Evolutionary conservation across 1,284 basidiomycete genomes (phyloP).

Genomic region (Malassezia nana): DNA sequence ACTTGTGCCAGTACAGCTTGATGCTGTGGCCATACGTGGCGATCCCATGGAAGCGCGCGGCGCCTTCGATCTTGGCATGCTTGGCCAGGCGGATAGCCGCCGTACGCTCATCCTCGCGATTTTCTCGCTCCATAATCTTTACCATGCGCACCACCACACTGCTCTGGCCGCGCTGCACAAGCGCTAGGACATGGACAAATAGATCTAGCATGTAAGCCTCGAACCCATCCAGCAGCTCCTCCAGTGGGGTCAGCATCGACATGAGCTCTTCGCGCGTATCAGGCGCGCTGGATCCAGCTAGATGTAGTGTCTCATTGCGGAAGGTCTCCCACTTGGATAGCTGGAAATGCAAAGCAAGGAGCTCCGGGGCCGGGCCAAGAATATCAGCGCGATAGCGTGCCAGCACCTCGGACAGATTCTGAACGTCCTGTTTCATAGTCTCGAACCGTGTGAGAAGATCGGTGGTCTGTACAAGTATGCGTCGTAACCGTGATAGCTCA

Average conservation of each 20-base stretch:
- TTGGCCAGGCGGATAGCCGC: slow-evolving; percentile 86
- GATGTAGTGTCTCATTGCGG: slow-evolving; percentile 56
- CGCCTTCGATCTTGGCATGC: slow-evolving; percentile 61
- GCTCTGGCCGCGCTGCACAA: slow-evolving; percentile 63
- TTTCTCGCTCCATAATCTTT: slow-evolving; percentile 90
- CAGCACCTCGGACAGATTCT: slow-evolving; percentile 68
- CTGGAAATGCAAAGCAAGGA: slow-evolving; percentile 81
- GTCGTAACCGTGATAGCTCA: slow-evolving; percentile 81
- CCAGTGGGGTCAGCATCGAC: slow-evolving; percentile 78
- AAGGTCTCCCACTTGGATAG: slow-evolving; percentile 81
- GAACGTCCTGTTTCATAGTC: slow-evolving; percentile 75
- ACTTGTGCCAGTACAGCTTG: slow-evolving; percentile 89
- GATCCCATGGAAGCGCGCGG: slow-evolving; percentile 36
- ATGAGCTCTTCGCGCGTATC: slow-evolving; percentile 61
- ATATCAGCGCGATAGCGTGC: slow-evolving; percentile 62
- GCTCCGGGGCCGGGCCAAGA: slow-evolving; percentile 70
- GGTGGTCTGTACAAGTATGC: slow-evolving; percentile 87
- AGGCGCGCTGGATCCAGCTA: slow-evolving; percentile 56
- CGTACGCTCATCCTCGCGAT: slow-evolving; percentile 89
- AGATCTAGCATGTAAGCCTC: slow-evolving; percentile 76
- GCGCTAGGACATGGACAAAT: slow-evolving; percentile 65
- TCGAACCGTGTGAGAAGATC: slow-evolving; percentile 87
- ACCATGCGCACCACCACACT: slow-evolving; percentile 79
- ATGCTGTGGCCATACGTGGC: slow-evolving; percentile 63
- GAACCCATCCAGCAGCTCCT: slow-evolving; percentile 68